Evolutionary conservation across 2,329 filamentous ascomycete species (phyloP).

Genomic region (Dothiorella sarmentorum): DNA sequence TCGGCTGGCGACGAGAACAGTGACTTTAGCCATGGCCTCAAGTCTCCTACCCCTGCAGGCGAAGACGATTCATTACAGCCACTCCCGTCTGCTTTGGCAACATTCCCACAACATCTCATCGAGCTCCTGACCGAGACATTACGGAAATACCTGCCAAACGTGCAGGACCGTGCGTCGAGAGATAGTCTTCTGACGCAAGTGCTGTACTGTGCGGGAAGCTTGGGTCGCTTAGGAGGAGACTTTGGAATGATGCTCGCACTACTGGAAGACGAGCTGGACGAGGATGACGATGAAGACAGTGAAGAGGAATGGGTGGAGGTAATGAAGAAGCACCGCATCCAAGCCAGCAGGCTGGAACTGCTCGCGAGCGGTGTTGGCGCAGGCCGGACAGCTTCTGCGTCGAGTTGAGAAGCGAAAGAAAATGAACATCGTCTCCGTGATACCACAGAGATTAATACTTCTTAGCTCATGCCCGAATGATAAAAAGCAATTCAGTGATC

Average conservation of each 20-base stretch:
- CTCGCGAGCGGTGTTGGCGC: slow-evolving; percentile 43
- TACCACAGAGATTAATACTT: not conserved
- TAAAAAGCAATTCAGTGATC: not conserved
- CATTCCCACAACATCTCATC: slow-evolving; percentile 80
- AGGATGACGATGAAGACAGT: slow-evolving; percentile 33
- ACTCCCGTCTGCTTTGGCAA: slow-evolving; percentile 72
- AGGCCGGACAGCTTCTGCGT: slow-evolving; percentile 22
- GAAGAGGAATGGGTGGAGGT: slow-evolving; percentile 79
- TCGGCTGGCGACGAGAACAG: slow-evolving; percentile 20
- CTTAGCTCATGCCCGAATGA: not conserved
- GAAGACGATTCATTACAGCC: slow-evolving; percentile 43
- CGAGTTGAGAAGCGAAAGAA: not conserved
- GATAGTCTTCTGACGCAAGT: slow-evolving; percentile 92
- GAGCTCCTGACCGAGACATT: slow-evolving; percentile 76
- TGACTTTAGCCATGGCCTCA: not conserved
- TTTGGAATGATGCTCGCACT: slow-evolving; percentile 83
- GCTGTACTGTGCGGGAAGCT: slow-evolving; percentile 85
- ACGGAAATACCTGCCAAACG: slow-evolving; percentile 71
- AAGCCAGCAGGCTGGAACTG: slow-evolving; percentile 73
- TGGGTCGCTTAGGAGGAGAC: slow-evolving; percentile 86
- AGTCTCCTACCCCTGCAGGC: slow-evolving; percentile 19
- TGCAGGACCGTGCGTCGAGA: slow-evolving; percentile 73
- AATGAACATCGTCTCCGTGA: not conserved
- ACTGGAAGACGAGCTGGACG: slow-evolving; percentile 52
- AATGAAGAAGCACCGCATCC: slow-evolving; percentile 79